Conservation (phyloP, 139 green algal species). For the Microglena sp. region DNA sequence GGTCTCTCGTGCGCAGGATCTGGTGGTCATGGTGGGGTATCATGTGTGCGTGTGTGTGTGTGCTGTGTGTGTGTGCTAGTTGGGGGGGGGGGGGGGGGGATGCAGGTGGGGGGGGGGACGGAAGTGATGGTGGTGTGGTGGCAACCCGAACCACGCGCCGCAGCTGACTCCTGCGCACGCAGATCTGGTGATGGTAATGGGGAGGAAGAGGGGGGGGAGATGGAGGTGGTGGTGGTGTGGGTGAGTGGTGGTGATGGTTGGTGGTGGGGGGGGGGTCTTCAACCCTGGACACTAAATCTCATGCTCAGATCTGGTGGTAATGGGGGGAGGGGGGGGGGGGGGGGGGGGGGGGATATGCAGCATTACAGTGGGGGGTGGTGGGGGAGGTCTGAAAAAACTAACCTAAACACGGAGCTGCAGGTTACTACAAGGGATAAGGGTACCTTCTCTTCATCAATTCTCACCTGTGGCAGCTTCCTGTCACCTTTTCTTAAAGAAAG, state of each 20-base stretch:
- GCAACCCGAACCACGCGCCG: too few species aligned
- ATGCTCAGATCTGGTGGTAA: too few species aligned
- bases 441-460: background rate
- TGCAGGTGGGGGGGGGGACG: background rate
- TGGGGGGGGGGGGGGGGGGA: background rate
- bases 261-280: too few species aligned
- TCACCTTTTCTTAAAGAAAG: slow-evolving; percentile 66
- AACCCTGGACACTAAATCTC: too few species aligned
- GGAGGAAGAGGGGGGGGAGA: background rate
- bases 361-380: background rate
- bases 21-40: slow-evolving; percentile 23
- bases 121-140: too few species aligned
- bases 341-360: background rate
- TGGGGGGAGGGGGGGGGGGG: background rate
- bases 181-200: too few species aligned
- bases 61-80: background rate
- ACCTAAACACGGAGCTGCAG: background rate
- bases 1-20: slow-evolving; percentile 69
- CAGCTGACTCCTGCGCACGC: too few species aligned
- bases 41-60: background rate
- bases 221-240: too few species aligned
- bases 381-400: background rate
- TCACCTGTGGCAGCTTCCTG: slow-evolving; percentile 64
- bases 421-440: too few species aligned
- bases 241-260: too few species aligned